Evolutionary conservation across 1,139 yeast species (phyloP), one percentile per base, ranked within the genome.

Genomic region (Entelexis paramagnoliae): DNA sequence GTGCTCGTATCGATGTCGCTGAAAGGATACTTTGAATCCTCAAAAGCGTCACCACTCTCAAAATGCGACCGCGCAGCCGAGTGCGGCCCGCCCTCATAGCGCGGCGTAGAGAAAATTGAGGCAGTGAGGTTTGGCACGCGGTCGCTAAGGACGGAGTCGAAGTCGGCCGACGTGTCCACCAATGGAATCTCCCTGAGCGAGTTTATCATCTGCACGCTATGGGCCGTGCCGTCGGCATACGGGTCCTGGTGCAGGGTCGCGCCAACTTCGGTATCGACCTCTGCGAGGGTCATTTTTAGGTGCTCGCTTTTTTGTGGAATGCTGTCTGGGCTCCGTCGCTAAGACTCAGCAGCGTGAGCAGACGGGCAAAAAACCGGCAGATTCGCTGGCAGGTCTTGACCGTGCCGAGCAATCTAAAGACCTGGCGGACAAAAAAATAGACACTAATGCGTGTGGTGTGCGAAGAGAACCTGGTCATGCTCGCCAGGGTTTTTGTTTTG

Each of bases 121-220:
- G 52, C 50, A 1, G 51, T 26, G 16, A 46, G 35, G 26, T 34
- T 29, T 28, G 38, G n/a, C 19, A 14, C 19, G 19, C 51, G 49
- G 11, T 53, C 55, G 20, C 51, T 49, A 8, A 46, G 19, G 8
- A 39, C 20, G 5, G 56, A 44, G 28, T 51, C 54, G 44, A 41
- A 50, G 29, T 55, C 58, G 14, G 44, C 46, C 7, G 58, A 45
- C 4, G 58, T 36, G 20, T 51, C 56, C 16, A 59, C 61, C 10
- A 51, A 48, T 4, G 62, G 61, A 35, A 59, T 59, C 34, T 59
- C 62, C 6, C 60, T 46, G 41, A 59, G 47, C 14, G 59, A 54
- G 22, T 51, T 54, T 14, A 59, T 58, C 14, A 58, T 51, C 11
- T 50, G 50, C 30, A 52, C 38, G 14, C 30, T 24, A 26, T 34